Conservation (phyloP, 139 green algal genomes). For the Dunaliella primolecta region DNA sequence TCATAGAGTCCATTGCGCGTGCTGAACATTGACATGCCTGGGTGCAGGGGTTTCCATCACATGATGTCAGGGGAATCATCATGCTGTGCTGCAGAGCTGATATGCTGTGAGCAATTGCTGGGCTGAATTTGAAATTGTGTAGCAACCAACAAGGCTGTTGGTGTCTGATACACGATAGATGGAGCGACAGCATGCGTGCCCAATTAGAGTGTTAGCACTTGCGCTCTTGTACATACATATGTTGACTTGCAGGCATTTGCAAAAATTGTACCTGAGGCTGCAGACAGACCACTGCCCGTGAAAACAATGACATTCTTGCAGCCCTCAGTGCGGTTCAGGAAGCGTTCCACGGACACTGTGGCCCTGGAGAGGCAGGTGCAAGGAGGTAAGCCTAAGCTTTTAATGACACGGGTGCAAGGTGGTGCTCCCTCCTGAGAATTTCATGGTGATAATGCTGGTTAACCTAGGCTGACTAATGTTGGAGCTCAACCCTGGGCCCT, state of each 20-base stretch:
- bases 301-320: conserved; percentile 73
- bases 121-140: neutral
- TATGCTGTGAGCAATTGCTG: neutral
- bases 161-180: neutral
- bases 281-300: conserved; percentile 79
- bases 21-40: conserved; percentile 90
- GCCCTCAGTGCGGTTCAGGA: neutral
- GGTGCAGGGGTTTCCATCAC: neutral
- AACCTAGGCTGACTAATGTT: too few relatives aligned
- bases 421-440: too few relatives aligned
- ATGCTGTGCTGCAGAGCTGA: neutral
- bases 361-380: too few relatives aligned
- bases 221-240: neutral
- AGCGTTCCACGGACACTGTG: too few relatives aligned
- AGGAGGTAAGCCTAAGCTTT: too few relatives aligned
- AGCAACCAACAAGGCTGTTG: neutral
- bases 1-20: conserved; percentile 85
- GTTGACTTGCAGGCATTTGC: neutral
- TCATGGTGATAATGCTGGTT: too few relatives aligned
- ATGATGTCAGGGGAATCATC: neutral
- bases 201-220: neutral
- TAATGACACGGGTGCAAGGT: too few relatives aligned
- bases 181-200: neutral
- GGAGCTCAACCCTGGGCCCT: too few relatives aligned
- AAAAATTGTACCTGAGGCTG: conserved; percentile 58